phyloP scores from a whole-genome alignment of 345 rosid genomes.

The Eucalyptus curtisii region DNA sequence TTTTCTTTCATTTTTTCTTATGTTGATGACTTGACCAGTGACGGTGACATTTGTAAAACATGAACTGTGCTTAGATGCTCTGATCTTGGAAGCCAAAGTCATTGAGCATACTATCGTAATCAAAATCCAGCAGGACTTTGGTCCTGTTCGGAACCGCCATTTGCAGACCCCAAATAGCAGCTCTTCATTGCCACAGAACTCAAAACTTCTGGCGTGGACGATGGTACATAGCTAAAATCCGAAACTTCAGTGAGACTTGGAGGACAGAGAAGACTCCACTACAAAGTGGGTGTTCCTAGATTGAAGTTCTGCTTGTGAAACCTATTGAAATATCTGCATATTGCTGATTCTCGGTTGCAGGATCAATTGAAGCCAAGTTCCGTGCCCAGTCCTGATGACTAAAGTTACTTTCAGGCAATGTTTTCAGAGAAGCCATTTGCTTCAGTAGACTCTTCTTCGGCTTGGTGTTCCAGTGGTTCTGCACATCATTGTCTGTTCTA shows the following conservation, averaged over 20 bases:
- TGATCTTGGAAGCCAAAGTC: not conserved
- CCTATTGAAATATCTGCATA: not conserved
- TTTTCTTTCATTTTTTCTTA: not conserved
- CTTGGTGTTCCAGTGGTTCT: constrained; percentile 4
- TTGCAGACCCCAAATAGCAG: not conserved
- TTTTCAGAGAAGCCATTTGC: not conserved
- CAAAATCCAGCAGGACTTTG: not conserved
- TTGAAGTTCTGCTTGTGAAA: not conserved
- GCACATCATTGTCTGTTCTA: not conserved
- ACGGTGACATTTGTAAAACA: not conserved
- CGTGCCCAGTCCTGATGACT: not conserved
- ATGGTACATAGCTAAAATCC: not conserved
- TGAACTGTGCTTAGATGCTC: not conserved
- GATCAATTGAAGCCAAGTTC: not conserved
- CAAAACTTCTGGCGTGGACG: not conserved
- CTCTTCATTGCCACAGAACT: not conserved
- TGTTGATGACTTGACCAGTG: not conserved
- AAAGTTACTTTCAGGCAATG: not conserved
- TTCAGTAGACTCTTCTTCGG: not conserved
- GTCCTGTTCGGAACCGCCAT: not conserved
- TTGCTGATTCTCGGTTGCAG: not conserved
- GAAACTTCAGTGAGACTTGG: not conserved
- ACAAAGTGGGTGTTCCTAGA: not conserved
- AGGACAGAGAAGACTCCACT: not conserved
- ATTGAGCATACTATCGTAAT: not conserved